A percentile compares a stretch with the other conserved stretches of the same genome.
phyloP scores from a whole-genome alignment of 768 basidiomycete genomes.

The Pholiota microspora region DNA sequence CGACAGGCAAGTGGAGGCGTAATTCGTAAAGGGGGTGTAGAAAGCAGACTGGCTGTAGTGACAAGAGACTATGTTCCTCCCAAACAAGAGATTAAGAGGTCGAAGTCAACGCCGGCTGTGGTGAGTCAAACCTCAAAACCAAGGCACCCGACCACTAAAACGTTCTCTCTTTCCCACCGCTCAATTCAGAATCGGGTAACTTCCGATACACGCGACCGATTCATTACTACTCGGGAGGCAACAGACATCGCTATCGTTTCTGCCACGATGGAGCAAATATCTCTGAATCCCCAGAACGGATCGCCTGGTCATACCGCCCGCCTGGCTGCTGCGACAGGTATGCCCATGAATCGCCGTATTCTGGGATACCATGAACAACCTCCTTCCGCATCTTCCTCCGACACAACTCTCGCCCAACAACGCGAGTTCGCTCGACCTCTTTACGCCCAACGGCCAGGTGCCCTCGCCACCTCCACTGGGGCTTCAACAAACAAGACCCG shows the following conservation, averaged over 20 bases:
- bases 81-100: conserved; percentile 63
- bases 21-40: conserved; percentile 74
- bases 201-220: conserved; percentile 57
- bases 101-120: conserved; percentile 69
- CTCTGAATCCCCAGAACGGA: conserved; percentile 52
- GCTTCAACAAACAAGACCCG: conserved; percentile 68
- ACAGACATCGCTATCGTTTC: conserved; percentile 43
- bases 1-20: conserved; percentile 67
- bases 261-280: conserved; percentile 63
- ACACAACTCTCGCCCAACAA: conserved; percentile 71
- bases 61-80: conserved; percentile 73
- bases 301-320: conserved; percentile 81
- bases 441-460: conserved; percentile 63
- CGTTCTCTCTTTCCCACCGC: neutral
- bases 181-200: conserved; percentile 44
- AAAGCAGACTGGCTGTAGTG: conserved; percentile 75
- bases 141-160: neutral
- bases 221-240: conserved; percentile 61
- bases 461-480: conserved; percentile 62
- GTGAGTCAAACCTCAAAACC: conserved; percentile 25
- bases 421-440: conserved; percentile 76
- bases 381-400: conserved; percentile 68
- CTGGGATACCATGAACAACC: conserved; percentile 89
- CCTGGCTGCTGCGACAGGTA: conserved; percentile 71
- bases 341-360: conserved; percentile 77